A percentile compares a stretch with the other conserved stretches of the same genome.
phyloP scores from a whole-genome alignment of 2,329 filamentous ascomycete genomes.

The Pseudogymnoascus sp. region DNA sequence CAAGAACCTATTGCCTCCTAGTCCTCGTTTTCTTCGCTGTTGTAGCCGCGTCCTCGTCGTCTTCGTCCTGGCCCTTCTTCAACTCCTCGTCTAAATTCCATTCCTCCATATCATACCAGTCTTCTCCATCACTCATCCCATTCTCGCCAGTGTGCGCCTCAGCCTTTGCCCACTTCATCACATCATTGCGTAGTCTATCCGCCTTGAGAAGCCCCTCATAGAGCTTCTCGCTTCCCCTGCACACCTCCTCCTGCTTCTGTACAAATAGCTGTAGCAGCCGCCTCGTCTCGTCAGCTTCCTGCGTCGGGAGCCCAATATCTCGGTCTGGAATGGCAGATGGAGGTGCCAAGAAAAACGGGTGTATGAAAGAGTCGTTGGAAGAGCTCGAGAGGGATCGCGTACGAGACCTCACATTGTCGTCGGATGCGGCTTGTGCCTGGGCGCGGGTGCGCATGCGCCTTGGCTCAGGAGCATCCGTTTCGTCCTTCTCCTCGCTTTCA shows the following conservation, averaged over 20 bases:
- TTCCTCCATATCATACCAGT: slow-evolving; percentile 80
- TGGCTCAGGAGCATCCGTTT: slow-evolving; percentile 36
- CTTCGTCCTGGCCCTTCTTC: slow-evolving; percentile 74
- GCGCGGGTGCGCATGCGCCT: slow-evolving; percentile 50
- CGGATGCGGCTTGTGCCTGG: slow-evolving; percentile 39
- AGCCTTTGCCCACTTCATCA: slow-evolving; percentile 69
- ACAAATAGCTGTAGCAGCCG: slow-evolving; percentile 67
- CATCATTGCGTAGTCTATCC: slow-evolving; percentile 62
- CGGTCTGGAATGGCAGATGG: slow-evolving; percentile 54
- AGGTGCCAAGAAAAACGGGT: slow-evolving; percentile 67
- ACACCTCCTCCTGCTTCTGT: slow-evolving; percentile 80
- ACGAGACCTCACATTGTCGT: slow-evolving; percentile 28
- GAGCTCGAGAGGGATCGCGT: slow-evolving; percentile 35
- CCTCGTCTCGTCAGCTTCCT: slow-evolving; percentile 72
- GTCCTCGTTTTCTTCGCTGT: slow-evolving; percentile 43
- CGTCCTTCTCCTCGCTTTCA: slow-evolving; percentile 27
- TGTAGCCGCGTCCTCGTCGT: slow-evolving; percentile 61
- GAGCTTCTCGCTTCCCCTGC: slow-evolving; percentile 59
- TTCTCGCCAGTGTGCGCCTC: slow-evolving; percentile 62
- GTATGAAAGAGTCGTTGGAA: slow-evolving; percentile 49
- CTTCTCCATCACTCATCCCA: slow-evolving; percentile 81
- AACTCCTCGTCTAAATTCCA: slow-evolving; percentile 68
- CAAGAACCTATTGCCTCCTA: slow-evolving; percentile 27
- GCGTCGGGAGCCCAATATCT: slow-evolving; percentile 62
- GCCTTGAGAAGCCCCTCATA: slow-evolving; percentile 65